Conservation (phyloP, 176 grass and related monocot species). For the Oryza glaberrima region DNA sequence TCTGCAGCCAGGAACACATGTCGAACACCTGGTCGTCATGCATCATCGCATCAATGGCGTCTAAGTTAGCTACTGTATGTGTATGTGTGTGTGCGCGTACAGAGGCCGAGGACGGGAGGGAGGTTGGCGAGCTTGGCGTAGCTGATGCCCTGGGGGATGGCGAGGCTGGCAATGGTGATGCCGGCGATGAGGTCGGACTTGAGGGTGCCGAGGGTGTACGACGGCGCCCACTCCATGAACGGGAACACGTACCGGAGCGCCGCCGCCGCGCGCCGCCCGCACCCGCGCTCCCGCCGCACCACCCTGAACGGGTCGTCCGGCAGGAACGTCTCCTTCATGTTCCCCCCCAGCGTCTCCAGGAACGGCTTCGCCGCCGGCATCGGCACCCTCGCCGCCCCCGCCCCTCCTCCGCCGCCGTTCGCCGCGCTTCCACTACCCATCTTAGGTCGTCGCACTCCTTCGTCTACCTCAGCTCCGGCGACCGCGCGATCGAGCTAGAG, state of each 20-base stretch:
- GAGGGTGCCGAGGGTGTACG: conserved; percentile 56
- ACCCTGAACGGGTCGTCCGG: conserved; percentile 86
- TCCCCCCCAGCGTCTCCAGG: conserved; percentile 63
- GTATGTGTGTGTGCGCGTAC: conserved; percentile 36
- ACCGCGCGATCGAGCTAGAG: too few species aligned
- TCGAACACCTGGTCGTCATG: too few species aligned
- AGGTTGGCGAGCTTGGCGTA: conserved; percentile 95
- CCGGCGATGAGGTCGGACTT: conserved; percentile 85
- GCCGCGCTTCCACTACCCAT: conserved; percentile 54
- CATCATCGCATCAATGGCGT: too few species aligned
- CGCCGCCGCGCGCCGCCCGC: conserved; percentile 25
- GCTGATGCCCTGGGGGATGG: conserved; percentile 99
- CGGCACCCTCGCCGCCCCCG: conserved; percentile 38
- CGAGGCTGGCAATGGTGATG: conserved; percentile 95
- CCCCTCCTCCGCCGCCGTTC: neutral
- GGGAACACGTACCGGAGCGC: conserved; percentile 83
- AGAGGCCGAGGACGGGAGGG: conserved; percentile 82
- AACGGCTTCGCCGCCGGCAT: conserved; percentile 66
- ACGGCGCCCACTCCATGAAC: conserved; percentile 66
- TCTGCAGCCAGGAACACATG: conserved; percentile 37
- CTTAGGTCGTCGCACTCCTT: too few species aligned
- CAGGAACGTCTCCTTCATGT: conserved; percentile 95
- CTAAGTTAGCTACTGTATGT: too few species aligned
- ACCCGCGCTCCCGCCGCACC: conserved; percentile 46
- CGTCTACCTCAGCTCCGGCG: too few species aligned